Conservation (phyloP, 208 protist species). For the Leishmania guyanensis region DNA sequence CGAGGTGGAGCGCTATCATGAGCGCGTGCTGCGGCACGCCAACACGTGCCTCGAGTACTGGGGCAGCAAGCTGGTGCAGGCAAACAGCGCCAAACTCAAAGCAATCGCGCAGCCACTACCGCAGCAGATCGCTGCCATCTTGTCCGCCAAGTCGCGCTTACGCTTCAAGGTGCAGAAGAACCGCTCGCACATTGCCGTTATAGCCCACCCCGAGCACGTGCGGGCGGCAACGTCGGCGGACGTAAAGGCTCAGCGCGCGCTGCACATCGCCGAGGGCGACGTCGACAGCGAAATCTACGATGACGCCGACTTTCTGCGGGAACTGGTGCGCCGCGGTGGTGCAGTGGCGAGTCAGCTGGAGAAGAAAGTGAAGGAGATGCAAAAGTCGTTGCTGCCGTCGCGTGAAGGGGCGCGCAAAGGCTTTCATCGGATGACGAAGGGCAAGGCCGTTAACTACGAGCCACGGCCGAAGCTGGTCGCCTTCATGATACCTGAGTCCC, state of each 20-base stretch:
- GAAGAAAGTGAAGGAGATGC: constrained; percentile 57
- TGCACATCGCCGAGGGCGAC: constrained; percentile 78
- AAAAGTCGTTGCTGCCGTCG: constrained; percentile 32
- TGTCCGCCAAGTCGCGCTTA: constrained; percentile 61
- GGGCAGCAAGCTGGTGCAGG: constrained; percentile 71
- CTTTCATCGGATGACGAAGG: constrained; percentile 84
- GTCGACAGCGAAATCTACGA: constrained; percentile 83
- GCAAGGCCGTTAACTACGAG: constrained; percentile 78
- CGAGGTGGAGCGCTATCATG: constrained; percentile 40
- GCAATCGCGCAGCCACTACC: constrained; percentile 72
- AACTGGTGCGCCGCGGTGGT: constrained; percentile 76
- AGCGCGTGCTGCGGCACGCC: constrained; percentile 43
- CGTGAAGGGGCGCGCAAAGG: constrained; percentile 54
- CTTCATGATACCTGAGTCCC: constrained; percentile 68
- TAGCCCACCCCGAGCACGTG: constrained; percentile 77
- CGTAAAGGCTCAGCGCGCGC: constrained; percentile 54
- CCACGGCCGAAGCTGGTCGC: constrained; percentile 81
- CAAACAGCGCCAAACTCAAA: constrained; percentile 64
- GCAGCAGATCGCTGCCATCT: constrained; percentile 78
- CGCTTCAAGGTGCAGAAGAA: constrained; percentile 77
- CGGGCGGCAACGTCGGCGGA: constrained; percentile 32
- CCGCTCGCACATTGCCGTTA: constrained; percentile 58
- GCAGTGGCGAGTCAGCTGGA: constrained; percentile 53
- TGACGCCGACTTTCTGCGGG: constrained; percentile 79
- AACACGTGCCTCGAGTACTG: constrained; percentile 69